Evolutionary conservation across 2,329 filamentous ascomycete species (phyloP).

Genomic region (Dactylellina parvicollis): DNA sequence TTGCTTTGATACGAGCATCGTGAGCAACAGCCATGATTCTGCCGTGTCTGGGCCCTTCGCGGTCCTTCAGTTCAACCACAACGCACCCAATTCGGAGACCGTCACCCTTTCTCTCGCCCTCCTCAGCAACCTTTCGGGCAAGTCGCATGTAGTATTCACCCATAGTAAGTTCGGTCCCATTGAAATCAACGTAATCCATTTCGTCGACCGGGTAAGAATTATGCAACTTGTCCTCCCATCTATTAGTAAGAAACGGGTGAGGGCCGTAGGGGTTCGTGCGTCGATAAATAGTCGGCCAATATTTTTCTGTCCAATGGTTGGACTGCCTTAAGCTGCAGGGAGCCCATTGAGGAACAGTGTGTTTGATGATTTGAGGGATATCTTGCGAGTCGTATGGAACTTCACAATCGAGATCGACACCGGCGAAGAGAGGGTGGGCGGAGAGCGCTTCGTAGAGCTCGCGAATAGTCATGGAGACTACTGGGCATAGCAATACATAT

Average conservation of each 20-base stretch:
- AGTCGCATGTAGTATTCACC: conserved; percentile 74
- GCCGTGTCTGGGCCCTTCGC: conserved; percentile 58
- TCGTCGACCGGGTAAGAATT: conserved; percentile 22
- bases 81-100: conserved; percentile 79
- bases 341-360: conserved; percentile 76
- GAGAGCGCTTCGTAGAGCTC: conserved; percentile 66
- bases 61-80: conserved; percentile 69
- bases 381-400: conserved; percentile 60
- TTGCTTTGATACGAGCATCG: conserved; percentile 73
- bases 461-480: conserved; percentile 66
- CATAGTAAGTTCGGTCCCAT: conserved; percentile 73
- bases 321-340: conserved; percentile 81
- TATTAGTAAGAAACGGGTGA: conserved; percentile 75
- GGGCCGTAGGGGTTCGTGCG: conserved; percentile 88
- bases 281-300: conserved; percentile 86
- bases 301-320: conserved; percentile 76
- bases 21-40: conserved; percentile 76
- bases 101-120: conserved; percentile 68
- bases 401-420: conserved; percentile 59
- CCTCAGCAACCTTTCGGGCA: conserved; percentile 71
- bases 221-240: conserved; percentile 46
- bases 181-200: conserved; percentile 64
- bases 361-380: conserved; percentile 68
- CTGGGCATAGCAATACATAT: conserved; percentile 67
- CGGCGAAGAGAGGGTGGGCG: conserved; percentile 60